Base-by-base conservation (phyloP, 768 basidiomycete genomes). In the Chalciporus chontae region DNA sequence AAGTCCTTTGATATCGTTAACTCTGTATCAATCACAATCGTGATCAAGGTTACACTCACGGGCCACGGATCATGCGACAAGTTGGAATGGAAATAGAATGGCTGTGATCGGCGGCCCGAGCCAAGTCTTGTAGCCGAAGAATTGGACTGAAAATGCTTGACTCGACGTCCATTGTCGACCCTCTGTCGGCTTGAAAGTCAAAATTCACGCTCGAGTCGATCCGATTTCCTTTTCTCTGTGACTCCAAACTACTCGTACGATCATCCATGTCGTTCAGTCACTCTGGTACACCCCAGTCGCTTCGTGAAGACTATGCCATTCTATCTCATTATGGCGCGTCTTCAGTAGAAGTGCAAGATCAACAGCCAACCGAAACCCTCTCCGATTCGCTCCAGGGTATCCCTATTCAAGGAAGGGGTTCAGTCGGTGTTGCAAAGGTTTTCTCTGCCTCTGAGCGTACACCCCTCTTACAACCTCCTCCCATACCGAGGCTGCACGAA, bases 281-380 rank as follows among this genome's bases (percentile, higher is more conserved):
- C 32, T 44, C 52, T 14, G 50, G 50, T 29, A 47, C 56, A 10
- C 60, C 63, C 2, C 62, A 52, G 8, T 84, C 84, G 2, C 65
- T 86, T 17, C 81, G 80, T 11, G 79, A 84, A 2, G 84, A 85
- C 68, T 83, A 84, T 54, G 83, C 81, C 7, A 70, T 84, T 31
- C 67, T 87, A 9, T 79, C 82, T 24, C 75, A 74, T 8, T 79
- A 73, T 57, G 73, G 74, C 5, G 70, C 70, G 17, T 51, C 65
- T 39, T 61, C 65, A 27, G 15, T 48, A 37, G 54, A 59, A 3
- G 31, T 3, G 5, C 43, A 36, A 21, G 50, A 52, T 24, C 41
- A 42, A 14, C 55, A 36, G 8, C 42, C 40, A 19, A 9, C 38
- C 1, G 60, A 54, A 21, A 11, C 18, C 4, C 19, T 18, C 39